phyloP scores from a whole-genome alignment of 345 rosid genomes.

The Pistacia atlantica region DNA sequence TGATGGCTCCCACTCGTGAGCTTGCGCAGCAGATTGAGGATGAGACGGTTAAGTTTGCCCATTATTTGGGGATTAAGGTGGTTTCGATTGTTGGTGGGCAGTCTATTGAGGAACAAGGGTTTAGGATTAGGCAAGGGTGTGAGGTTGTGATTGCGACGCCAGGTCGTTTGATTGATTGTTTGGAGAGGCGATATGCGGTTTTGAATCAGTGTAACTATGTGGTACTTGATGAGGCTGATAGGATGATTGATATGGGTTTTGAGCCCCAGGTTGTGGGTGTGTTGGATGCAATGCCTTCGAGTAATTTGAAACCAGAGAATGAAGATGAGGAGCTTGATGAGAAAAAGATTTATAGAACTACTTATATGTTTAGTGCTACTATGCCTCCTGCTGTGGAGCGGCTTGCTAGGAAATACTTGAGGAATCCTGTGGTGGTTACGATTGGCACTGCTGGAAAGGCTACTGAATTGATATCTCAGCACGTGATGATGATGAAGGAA shows the following conservation, averaged over 20 bases:
- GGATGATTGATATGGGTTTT: conserved; percentile 97
- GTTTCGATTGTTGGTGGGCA: conserved; percentile 96
- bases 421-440: conserved; percentile 94
- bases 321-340: conserved; percentile 97
- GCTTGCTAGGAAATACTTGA: conserved; percentile 89
- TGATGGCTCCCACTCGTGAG: conserved; percentile 93
- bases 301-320: conserved; percentile 90
- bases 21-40: conserved; percentile 96
- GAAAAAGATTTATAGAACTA: conserved; percentile 88
- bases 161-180: conserved; percentile 84
- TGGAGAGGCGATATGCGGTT: conserved; percentile 90
- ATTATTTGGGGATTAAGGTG: conserved; percentile 79
- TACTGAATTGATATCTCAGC: conserved; percentile 85
- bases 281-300: conserved; percentile 93
- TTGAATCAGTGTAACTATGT: conserved; percentile 93
- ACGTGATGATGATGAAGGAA: conserved; percentile 87
- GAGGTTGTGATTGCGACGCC: conserved; percentile 96
- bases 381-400: conserved; percentile 97
- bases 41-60: conserved; percentile 89
- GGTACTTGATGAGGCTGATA: conserved; percentile 98
- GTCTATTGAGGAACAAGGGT: conserved; percentile 91
- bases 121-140: conserved; percentile 90
- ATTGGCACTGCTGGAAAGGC: conserved; percentile 97
- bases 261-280: conserved; percentile 94
- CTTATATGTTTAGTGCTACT: conserved; percentile 98